These are phyloP conservation scores for Pseudogymnoascus sp. DNA, from an alignment of 2,329 filamentous ascomycete genomes.

Conservation along the genomic window DNA sequence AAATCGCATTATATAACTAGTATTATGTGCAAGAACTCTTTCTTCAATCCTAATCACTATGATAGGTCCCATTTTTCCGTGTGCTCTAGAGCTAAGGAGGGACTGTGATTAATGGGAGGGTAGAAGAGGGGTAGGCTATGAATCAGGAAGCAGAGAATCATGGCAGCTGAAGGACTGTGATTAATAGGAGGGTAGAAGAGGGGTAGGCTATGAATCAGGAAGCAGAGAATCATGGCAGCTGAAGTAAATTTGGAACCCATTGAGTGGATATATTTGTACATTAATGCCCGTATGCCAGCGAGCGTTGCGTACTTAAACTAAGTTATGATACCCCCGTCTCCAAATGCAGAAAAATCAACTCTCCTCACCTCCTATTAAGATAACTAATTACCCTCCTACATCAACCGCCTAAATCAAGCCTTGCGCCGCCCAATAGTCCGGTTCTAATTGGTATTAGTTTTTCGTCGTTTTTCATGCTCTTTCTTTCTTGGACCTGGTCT, in stretches of 20 bases:
- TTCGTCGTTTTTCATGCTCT: slow-evolving; percentile 5
- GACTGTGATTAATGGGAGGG: background rate
- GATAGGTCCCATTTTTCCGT: no score
- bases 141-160: background rate
- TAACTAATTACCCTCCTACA: background rate
- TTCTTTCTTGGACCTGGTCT: background rate
- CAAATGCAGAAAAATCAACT: slow-evolving; percentile 2
- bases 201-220: background rate
- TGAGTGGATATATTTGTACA: slow-evolving; percentile 1
- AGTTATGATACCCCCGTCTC: background rate
- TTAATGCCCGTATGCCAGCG: slow-evolving; percentile 2
- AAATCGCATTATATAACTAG: no score
- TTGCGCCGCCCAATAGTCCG: slow-evolving; percentile 3
- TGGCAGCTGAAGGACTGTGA: background rate
- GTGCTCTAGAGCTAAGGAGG: background rate
- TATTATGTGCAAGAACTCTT: background rate
- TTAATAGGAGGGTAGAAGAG: background rate
- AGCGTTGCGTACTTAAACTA: background rate
- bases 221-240: background rate
- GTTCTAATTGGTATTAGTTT: slow-evolving; percentile 7
- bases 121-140: no score
- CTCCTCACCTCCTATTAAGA: background rate
- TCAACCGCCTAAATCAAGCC: background rate
- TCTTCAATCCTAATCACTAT: background rate
- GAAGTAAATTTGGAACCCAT: background rate